Base-by-base conservation (phyloP, 2,329 filamentous ascomycete genomes). In the Fusarium sp. region DNA sequence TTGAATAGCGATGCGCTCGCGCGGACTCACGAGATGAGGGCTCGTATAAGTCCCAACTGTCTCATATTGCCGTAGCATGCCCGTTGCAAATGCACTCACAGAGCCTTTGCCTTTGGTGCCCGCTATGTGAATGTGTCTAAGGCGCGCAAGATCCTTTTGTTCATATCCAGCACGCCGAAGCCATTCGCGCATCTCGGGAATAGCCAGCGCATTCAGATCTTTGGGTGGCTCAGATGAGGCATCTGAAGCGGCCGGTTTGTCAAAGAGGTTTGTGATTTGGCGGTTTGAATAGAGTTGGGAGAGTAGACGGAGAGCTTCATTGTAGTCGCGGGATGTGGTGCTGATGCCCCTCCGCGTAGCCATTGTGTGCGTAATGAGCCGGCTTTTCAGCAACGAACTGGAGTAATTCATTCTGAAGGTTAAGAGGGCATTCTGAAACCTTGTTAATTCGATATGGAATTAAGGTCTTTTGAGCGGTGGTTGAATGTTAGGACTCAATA, bases 81-180 rank as follows among this genome's bases (percentile, higher is more conserved):
- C 90, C 16, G 93, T 93, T 21, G 93, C 87, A 77, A 94, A 95
- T 12, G 94, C 92, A 69, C 92, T 93, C 1, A 93, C 94, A 4
- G 93, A 96, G 39, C 94, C 94, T 79, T 98, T 98, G 63, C 95
- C 95, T 79, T 98, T 98, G 7, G 94, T 98, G 15, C 95, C 95
- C 2, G 95, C 93, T 44, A 98, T 89, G 77, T 98, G 95, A 64
- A 98, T 89, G 70, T 85, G 85, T 18, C 79, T 80, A 52, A 86
- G 79, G 6, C 74, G 69, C 15, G 79, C 73, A 26, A 88, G 81
- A 68, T 84, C 81, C 1, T 73, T 55, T 3, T 79, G 78, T 80
- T 91, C 81, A 80, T 97, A 93, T 48, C 93, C 93, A 56, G 93
- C 89, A 65, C 91, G 91, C 44, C 81, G 83, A 69, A 93, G 89